Percentiles rank a stretch among this genome's conserved stretches.
phyloP scores from a whole-genome alignment of 2,329 filamentous ascomycete species.

The Exophiala dermatitidis region DNA sequence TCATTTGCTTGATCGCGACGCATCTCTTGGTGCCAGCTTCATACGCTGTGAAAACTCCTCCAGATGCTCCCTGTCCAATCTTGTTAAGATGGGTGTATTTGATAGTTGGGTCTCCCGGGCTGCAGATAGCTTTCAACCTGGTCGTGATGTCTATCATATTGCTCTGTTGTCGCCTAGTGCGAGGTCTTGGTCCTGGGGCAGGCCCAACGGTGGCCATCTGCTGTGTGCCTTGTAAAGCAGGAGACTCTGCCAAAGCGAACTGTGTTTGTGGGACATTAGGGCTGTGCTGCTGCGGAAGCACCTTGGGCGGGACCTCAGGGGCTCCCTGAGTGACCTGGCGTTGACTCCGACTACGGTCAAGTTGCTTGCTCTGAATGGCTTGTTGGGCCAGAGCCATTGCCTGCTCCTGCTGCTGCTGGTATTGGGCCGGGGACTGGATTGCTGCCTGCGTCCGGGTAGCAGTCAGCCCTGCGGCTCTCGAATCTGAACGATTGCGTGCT shows the following conservation, averaged over 20 bases:
- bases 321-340: constrained; percentile 51
- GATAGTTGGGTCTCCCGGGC: constrained; percentile 76
- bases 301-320: constrained; percentile 38
- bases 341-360: constrained; percentile 69
- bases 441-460: constrained; percentile 14
- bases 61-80: constrained; percentile 94
- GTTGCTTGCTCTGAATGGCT: constrained; percentile 59
- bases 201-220: constrained; percentile 42
- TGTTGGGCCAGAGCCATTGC: constrained; percentile 74
- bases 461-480: constrained; percentile 32
- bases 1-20: constrained; percentile 99
- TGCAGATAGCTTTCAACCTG: constrained; percentile 82
- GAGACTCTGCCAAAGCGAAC: constrained; percentile 33
- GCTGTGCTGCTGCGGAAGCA: constrained; percentile 22
- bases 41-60: constrained; percentile 88
- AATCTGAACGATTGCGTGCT: constrained; percentile 62
- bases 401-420: constrained; percentile 71
- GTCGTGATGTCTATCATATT: constrained; percentile 74
- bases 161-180: constrained; percentile 69
- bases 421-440: constrained; percentile 38
- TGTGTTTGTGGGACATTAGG: constrained; percentile 34
- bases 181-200: constrained; percentile 45
- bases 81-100: constrained; percentile 84
- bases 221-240: constrained; percentile 33
- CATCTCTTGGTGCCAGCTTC: constrained; percentile 76